Evolutionary conservation across 2,329 filamentous ascomycete species (phyloP), one percentile per base, ranked within the genome.

Genomic region (Daldinia eschscholtzii): DNA sequence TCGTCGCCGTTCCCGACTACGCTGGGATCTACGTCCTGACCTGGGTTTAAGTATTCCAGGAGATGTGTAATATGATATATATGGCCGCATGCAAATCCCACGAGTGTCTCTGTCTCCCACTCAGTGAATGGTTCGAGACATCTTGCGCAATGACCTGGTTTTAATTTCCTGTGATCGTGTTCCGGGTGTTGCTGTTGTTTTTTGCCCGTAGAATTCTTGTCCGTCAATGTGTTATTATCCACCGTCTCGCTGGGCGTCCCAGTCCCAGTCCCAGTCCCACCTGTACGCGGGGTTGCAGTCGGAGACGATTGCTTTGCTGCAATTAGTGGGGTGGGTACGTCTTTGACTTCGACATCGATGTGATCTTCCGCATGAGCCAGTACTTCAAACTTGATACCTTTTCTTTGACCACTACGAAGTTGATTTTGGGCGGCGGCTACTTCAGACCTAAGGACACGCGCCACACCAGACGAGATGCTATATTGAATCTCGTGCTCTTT

Each of bases 401-500:
- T 92, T 57, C 91, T 89, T 78, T 97, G 93, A 0, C 95, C 94
- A 13, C 85, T 88, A 0, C 95, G 89, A 20, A 98, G 83, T 3
- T 89, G 90, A 57, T 91, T 91, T 87, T 98, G 97, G 0, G 92
- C 93, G 4, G 88, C 86, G 0, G 91, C 91, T 0, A 99, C 95
- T 80, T 99, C 96, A 64, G 94, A 93, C 57, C 92, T 86, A 46
- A 98, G 84, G 0, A 98, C 94, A 61, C 89, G 89, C 0, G 96
- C 94, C 3, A 97, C 96, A 0, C 96, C 96, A 48, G 92, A 91
- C 71, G 92, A 95, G 77, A 99, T 98, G 74, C 92, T 96, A 77
- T 93, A 90, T 81, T 98, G 96, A 50, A 99, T 92, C 77, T 98
- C 96, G 77, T 98, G 94, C 80, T 99, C 96, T 74, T 95, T 91